Evolutionary conservation across 805 yeast species (phyloP).

Genomic region (Myxozyma lipomycoides): DNA sequence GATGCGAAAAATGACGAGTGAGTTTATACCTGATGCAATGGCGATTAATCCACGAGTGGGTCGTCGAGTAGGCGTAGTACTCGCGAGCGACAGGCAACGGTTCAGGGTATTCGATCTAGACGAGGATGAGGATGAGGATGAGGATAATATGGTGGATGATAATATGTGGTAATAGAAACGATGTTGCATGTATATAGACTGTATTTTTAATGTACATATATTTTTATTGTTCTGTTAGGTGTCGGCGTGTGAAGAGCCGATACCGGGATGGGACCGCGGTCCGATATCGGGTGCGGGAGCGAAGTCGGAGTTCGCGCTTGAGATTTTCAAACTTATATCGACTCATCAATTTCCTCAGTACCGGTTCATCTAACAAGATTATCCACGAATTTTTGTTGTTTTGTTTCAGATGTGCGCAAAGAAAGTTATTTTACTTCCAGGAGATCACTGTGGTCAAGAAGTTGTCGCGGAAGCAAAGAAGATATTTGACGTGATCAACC

Average conservation of each 20-base stretch:
- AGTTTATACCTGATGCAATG: constrained; percentile 19
- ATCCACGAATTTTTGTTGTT: too few species aligned
- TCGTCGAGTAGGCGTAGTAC: constrained; percentile 26
- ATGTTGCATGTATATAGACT: background rate
- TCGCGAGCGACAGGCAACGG: constrained; percentile 27
- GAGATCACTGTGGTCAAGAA: constrained; percentile 96
- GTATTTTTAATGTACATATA: too few species aligned
- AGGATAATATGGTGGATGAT: constrained; percentile 13
- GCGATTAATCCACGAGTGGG: constrained; percentile 25
- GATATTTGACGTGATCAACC: constrained; percentile 75
- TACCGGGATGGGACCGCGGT: too few species aligned
- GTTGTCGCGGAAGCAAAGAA: constrained; percentile 86
- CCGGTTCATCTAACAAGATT: too few species aligned
- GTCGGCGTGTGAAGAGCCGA: too few species aligned
- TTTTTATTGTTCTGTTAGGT: too few species aligned
- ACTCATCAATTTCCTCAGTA: background rate
- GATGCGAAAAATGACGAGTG: constrained; percentile 6
- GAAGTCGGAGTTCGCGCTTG: background rate
- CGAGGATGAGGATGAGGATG: constrained; percentile 25
- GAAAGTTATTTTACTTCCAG: constrained; percentile 83
- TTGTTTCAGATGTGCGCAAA: too few species aligned
- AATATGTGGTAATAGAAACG: background rate
- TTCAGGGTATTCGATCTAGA: constrained; percentile 28
- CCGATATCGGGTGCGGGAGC: too few species aligned
- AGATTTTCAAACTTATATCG: background rate